phyloP scores from a whole-genome alignment of 2,329 filamentous ascomycete species.

The Aureobasidium leucospermi region DNA sequence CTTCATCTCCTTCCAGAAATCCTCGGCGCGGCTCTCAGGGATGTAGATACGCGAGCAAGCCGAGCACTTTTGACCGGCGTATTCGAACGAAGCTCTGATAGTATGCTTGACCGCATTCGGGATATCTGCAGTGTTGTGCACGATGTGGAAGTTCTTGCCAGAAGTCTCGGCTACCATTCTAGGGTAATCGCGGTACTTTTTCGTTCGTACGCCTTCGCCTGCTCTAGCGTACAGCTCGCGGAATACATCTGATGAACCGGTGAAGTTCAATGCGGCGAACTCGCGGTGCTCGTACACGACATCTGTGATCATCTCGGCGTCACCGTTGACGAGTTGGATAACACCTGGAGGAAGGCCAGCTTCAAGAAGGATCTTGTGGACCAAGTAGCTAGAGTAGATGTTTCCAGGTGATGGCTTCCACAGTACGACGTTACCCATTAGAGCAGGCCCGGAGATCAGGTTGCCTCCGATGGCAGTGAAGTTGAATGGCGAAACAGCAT shows the following conservation, averaged over 20 bases:
- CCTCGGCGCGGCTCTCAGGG: slow-evolving; percentile 28
- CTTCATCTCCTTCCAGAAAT: slow-evolving; percentile 25
- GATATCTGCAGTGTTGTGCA: slow-evolving; percentile 42
- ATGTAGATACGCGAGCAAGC: slow-evolving; percentile 38
- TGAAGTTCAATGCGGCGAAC: slow-evolving; percentile 33
- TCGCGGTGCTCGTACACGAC: slow-evolving; percentile 28
- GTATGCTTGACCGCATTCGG: slow-evolving; percentile 41
- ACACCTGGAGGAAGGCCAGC: slow-evolving; percentile 34
- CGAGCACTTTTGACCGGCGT: slow-evolving; percentile 47
- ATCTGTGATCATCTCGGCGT: slow-evolving; percentile 31
- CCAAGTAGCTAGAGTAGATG: slow-evolving; percentile 30
- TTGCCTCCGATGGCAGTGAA: slow-evolving; percentile 37
- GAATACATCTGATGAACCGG: slow-evolving; percentile 35
- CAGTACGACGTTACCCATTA: slow-evolving; percentile 37
- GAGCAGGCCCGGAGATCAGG: slow-evolving; percentile 29
- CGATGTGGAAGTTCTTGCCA: slow-evolving; percentile 48
- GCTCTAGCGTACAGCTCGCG: slow-evolving; percentile 27
- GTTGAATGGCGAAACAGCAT: slow-evolving; percentile 37
- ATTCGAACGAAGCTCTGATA: slow-evolving; percentile 44
- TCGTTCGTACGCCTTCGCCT: slow-evolving; percentile 25
- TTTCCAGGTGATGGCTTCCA: slow-evolving; percentile 35
- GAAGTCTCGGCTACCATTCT: slow-evolving; percentile 45
- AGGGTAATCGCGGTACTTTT: slow-evolving; percentile 33
- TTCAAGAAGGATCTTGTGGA: slow-evolving; percentile 35
- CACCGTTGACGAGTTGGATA: slow-evolving; percentile 34